Evolutionary conservation across 228 moss, liverwort and hornwort species (phyloP), one percentile per base, ranked within the genome.

Genomic region (Sphagnum fallax): DNA sequence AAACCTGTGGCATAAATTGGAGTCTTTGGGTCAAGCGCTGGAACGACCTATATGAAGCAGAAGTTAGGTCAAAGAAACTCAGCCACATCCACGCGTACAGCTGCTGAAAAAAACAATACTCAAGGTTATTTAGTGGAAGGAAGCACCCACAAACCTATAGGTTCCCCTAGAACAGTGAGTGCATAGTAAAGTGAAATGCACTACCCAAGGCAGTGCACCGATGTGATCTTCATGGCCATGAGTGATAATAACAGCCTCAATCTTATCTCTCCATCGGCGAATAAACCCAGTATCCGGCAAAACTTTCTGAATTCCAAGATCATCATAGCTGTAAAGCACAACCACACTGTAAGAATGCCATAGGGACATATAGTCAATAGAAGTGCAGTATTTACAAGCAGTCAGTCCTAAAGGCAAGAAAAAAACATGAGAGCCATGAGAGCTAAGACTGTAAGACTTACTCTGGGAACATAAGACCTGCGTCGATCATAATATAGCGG

Each of bases 221-320:
- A 98, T 98, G 75, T 98, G 98, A 79, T 98, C 98, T 75, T 98
- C 98, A 69, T 98, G 98, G 14, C 98, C 98, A 64, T 98, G 98
- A 70, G 98, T 98, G 59, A 98, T 98, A 65, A 98, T 89, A 6
- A 98, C 85, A 73, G 98, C 98, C 70, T 98, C 98, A 65, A 98
- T 98, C 77, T 94, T 98, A 64, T 94, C 87, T 63, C 84, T 84
- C 98, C 98, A 98, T 13, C 98, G 93, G 64, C 90, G 90, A 67
- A 98, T 94, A 57, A 98, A 98, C 52, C 77, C 14, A 0, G 98
- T 98, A 65, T 98, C 98, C 10, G 98, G 98, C 62, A 98, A 74
- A 67, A 98, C 90, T 82, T 90, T 92, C 70, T 98, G 98, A 16
- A 98, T 9, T 15, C 98, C 98, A 52, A 98, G 78, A 72, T 98